These are phyloP conservation scores for Ceratobasidium sp. DNA, from an alignment of 1,284 basidiomycete species.

Conservation along the genomic window DNA sequence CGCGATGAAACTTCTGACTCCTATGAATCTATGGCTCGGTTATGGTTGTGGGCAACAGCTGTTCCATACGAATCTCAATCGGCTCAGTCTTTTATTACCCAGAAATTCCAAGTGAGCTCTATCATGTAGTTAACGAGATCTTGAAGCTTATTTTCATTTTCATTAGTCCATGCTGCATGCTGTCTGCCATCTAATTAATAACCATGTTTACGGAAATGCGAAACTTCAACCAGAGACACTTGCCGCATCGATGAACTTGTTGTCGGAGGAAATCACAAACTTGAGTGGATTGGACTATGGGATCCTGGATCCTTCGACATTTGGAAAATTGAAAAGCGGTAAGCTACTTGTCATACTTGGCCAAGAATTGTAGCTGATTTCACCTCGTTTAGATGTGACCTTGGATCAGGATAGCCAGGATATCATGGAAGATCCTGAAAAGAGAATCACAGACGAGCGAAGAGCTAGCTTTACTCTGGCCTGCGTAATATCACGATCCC, in stretches of 20 bases:
- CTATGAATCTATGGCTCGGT: no score
- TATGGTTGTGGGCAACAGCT: no score
- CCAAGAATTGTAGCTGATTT: not conserved
- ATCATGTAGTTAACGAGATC: not conserved
- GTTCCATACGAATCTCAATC: not conserved
- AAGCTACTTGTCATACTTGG: not conserved
- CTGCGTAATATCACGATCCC: not conserved
- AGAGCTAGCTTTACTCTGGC: not conserved
- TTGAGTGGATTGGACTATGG: not conserved
- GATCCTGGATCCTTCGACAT: not conserved
- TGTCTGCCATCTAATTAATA: not conserved
- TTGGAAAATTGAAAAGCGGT: not conserved
- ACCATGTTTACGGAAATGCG: not conserved
- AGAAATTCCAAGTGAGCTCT: not conserved
- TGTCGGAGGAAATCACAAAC: not conserved
- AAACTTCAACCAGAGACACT: not conserved
- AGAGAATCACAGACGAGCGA: not conserved
- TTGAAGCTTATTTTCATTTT: not conserved
- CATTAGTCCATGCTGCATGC: slow-evolving; percentile 4
- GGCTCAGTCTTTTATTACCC: not conserved
- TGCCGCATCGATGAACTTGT: not conserved
- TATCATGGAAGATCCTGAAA: not conserved
- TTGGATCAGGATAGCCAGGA: not conserved
- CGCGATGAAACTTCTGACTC: not conserved
- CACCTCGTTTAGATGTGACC: not conserved